Base-by-base conservation (phyloP, 140 eudicot species). In the Stevia rebaudiana region DNA sequence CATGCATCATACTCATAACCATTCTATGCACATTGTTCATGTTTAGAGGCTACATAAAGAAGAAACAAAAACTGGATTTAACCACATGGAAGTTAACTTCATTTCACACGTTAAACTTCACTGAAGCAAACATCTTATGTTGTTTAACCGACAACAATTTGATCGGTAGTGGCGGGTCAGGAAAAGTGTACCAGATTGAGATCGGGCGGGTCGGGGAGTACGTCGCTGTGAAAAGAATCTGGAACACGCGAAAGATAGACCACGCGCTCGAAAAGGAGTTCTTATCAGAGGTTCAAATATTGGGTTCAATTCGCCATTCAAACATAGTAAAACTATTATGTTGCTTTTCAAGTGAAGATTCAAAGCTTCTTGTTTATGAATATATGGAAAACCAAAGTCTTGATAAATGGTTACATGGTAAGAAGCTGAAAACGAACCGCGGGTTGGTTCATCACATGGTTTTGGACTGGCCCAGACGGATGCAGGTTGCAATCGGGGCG, bases 101-200 rank as follows among this genome's bases (percentile, higher is more conserved):
- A 43, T 90, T 90, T 53, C 97, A 86, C 10, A 79, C 83, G 16
- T 42, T 90, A 23, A 82, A 84, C 61, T 90, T 90, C 76, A 82
- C 89, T 0, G 95, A 86, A 68, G 94, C 75, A 3, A 84, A 78
- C 23, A 86, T 90, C 33, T 21, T 86, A 53, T 75, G 82, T 0
- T 71, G 94, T 46, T 53, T 90, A 69, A 70, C 76, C 0, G 97
- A 90, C 15, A 69, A 63, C 51, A 81, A 84, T 76, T 54, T 82
- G 67, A 84, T 90, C 9, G 97, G 97, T 10, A 74, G 80, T 48
- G 97, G 97, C 13, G 95, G 97, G 10, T 86, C 97, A n/a, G 97
- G 96, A 8, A 84, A 80, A 61, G 88, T 88, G 33, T 88, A 80
- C 62, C 80, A 59, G 55, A 72, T 82, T 31, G 68, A 73, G 36